Percentiles rank a stretch among this genome's conserved stretches.
Conservation (phyloP, 257 asterid species). For the Jasminum sambac region DNA sequence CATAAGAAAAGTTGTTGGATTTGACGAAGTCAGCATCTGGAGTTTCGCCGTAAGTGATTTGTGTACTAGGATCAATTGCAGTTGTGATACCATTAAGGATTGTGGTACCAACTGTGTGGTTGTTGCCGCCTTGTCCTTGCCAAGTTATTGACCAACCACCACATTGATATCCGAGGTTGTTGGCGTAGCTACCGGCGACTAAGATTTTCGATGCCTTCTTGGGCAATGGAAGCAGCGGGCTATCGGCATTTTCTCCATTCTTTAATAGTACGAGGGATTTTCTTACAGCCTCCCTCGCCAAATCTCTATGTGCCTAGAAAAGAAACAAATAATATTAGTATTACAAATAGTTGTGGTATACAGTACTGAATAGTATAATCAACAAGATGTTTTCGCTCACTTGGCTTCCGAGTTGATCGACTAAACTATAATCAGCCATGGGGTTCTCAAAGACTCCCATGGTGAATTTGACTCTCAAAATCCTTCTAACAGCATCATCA, state of each 20-base stretch:
- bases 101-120: constrained; percentile 49
- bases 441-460: constrained; percentile 70
- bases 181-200: constrained; percentile 54
- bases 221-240: constrained; percentile 51
- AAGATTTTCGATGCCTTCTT: constrained; percentile 42
- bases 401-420: constrained; percentile 49
- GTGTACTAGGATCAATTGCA: constrained; percentile 35
- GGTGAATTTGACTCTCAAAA: constrained; percentile 55
- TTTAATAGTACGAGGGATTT: constrained; percentile 56
- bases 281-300: constrained; percentile 60
- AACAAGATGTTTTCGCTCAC: constrained; percentile 19
- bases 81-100: constrained; percentile 36
- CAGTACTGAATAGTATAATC: background rate
- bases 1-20: constrained; percentile 39
- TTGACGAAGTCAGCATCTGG: constrained; percentile 30
- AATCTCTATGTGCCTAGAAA: constrained; percentile 39
- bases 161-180: constrained; percentile 49
- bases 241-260: constrained; percentile 35
- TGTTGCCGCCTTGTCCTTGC: constrained; percentile 51
- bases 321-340: background rate
- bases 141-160: constrained; percentile 66
- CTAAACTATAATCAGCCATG: constrained; percentile 41
- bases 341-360: background rate
- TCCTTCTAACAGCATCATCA: constrained; percentile 63
- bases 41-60: constrained; percentile 32